Evolutionary conservation across 306 rosid species (phyloP), one percentile per base, ranked within the genome.

Genomic region (Cicer judaicum): DNA sequence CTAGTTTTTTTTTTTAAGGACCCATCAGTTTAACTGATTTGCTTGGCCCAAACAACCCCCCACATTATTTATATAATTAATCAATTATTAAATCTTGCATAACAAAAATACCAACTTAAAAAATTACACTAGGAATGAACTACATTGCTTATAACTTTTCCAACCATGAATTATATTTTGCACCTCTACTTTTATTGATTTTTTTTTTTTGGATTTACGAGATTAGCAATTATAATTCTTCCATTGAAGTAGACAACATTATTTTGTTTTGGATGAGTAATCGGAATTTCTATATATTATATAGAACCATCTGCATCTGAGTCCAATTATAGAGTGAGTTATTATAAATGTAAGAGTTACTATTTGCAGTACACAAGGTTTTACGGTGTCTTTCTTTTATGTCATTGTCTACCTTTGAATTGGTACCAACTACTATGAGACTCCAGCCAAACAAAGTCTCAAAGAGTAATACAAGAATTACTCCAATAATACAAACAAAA

Each of bases 111-210:
- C 72, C 54, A 21, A 21, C 60, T 70, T 62, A 16, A 74, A 74
- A 62, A 56, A 64, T 50, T 13, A 78, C 44, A 47, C 57, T 49
- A 48, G 66, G 70, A 63, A 72, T 21, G 47, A 64, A 70, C 72
- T 42, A 79, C 89, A 83, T 88, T 88, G 89, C 92, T 85, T 88
- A 73, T 76, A 81, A 87, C 84, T 80, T 81, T 82, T 88, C 87
- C 84, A 85, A 85, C 80, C 80, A 77, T 80, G 50, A 80, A 72
- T 68, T 52, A 38, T 48, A 55, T 79, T 70, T 70, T 79, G 72
- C 72, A 47, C 41, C 61, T 76, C 49, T 60, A 43, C 62, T 79
- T 15, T 70, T 29, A 29, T 29, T 29, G 36, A 3, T 53, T 50
- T 72, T 72, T 8, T 19, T 73, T 63, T 53, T 72, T 72, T 60